Base-by-base conservation (phyloP, 164 flowering plant species). In the Nymphaea colorata region DNA sequence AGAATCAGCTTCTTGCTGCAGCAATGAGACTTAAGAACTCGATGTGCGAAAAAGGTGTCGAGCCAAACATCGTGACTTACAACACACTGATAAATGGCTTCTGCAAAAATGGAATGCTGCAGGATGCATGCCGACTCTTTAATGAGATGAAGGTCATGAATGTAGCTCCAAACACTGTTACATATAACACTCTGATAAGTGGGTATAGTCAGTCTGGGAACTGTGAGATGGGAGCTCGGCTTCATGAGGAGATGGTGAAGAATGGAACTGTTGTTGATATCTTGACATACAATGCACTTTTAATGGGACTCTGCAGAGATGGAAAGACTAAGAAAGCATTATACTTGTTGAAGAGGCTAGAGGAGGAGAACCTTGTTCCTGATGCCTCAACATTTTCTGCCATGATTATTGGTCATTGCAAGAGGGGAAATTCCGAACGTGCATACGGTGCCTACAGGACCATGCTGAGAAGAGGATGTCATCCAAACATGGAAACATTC, bases 261-360 rank as follows among this genome's bases (percentile, higher is more conserved):
- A 71, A 70, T 71, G 89, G 85, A 47, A 65, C 90, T 43, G 79
- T 81, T 73, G 79, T 83, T 67, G 86, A 93, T 80, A 79, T 90
- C 43, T 68, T 88, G 71, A 90, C 98, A 18, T 89, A 85, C 63
- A 93, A 93, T 80, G 86, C 96, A 2, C 75, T 93, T 80, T 84
- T 93, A 61, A 65, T 80, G 78, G 93, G 92, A 59, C 76, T 87
- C 36, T 93, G 93, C 82, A 87, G 83, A 69, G 87, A 80, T 65
- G 96, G 96, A 43, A 93, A 84, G 88, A 90, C 93, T 6, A 93
- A 81, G 79, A 89, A 86, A 75, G 96, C 94, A 51, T 90, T 93
- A 36, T 71, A 78, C 74, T 44, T 89, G 68, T 86, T 89, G 25
- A 87, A 84, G 80, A 83, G 85, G 59, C 87, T 91, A 62, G 16